Conservation (phyloP, 208 protist species). For the Tritrichomonas foetus region DNA sequence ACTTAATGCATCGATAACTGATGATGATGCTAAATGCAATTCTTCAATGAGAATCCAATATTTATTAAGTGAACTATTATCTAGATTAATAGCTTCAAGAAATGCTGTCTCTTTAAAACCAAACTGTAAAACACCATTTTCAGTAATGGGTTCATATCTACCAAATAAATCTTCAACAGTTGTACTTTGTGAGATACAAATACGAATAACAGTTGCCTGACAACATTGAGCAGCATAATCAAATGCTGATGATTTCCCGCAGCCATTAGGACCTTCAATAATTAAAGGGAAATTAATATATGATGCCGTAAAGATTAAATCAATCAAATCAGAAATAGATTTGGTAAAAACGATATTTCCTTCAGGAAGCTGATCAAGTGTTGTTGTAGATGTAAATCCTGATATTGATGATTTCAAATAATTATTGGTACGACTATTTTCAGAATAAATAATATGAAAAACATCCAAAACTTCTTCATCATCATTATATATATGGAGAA, state of each 20-base stretch:
- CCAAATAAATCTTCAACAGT: slow-evolving; percentile 29
- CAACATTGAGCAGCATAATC: not conserved
- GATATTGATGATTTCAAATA: too few relatives aligned
- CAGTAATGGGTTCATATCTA: not conserved
- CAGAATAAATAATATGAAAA: too few relatives aligned
- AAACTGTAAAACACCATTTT: not conserved
- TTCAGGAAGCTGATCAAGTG: too few relatives aligned
- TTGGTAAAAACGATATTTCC: not conserved
- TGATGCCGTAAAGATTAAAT: not conserved
- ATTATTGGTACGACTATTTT: too few relatives aligned
- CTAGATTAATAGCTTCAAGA: too few relatives aligned
- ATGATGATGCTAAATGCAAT: not conserved
- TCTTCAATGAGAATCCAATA: not conserved
- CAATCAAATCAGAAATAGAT: not conserved
- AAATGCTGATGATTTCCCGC: not conserved
- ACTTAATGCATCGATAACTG: not conserved
- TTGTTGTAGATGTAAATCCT: too few relatives aligned
- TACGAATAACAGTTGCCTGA: not conserved
- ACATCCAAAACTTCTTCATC: too few relatives aligned
- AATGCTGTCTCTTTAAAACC: too few relatives aligned
- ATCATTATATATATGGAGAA: too few relatives aligned
- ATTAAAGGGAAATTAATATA: not conserved
- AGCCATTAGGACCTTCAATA: not conserved
- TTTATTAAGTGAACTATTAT: not conserved
- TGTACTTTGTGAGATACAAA: not conserved